Conservation (phyloP, 1,284 basidiomycete species). For the Papiliotrema nemorosa region DNA sequence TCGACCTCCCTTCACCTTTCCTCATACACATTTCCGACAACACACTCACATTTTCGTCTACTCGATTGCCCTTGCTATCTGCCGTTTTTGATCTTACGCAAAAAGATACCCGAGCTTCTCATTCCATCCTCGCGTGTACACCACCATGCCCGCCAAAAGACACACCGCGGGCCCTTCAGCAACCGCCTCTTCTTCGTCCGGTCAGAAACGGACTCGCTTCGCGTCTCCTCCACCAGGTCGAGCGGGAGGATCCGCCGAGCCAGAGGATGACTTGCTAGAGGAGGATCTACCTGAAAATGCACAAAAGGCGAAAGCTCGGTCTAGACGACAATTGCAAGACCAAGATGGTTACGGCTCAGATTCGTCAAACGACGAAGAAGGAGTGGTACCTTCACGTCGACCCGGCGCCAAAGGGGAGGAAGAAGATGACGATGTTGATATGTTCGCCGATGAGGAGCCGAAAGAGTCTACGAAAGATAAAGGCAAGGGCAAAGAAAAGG, state of each 20-base stretch:
- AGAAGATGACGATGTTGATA: constrained; percentile 64
- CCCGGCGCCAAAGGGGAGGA: constrained; percentile 51
- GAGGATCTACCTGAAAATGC: constrained; percentile 40
- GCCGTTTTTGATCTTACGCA: too few relatives aligned
- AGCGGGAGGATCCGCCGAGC: constrained; percentile 1
- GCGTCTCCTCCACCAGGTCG: constrained; percentile 56
- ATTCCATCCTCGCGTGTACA: too few relatives aligned
- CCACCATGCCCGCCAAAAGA: constrained; percentile 36
- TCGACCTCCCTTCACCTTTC: too few relatives aligned
- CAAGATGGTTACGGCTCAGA: constrained; percentile 91
- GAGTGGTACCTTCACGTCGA: constrained; percentile 69
- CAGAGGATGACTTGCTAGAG: constrained; percentile 34
- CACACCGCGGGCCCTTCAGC: constrained; percentile 26
- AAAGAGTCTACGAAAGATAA: constrained; percentile 9
- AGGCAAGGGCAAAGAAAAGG: constrained; percentile 52
- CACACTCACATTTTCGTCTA: too few relatives aligned
- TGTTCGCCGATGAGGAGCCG: constrained; percentile 63
- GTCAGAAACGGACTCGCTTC: constrained; percentile 71
- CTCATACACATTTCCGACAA: too few relatives aligned
- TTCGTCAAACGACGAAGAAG: constrained; percentile 86
- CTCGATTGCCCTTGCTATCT: too few relatives aligned
- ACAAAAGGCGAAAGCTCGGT: constrained; percentile 57
- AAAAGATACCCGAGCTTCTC: too few relatives aligned
- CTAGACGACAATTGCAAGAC: constrained; percentile 63
- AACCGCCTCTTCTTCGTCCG: not conserved